Conservation (phyloP, 345 rosid species). For the Pugionium dolabratum region DNA sequence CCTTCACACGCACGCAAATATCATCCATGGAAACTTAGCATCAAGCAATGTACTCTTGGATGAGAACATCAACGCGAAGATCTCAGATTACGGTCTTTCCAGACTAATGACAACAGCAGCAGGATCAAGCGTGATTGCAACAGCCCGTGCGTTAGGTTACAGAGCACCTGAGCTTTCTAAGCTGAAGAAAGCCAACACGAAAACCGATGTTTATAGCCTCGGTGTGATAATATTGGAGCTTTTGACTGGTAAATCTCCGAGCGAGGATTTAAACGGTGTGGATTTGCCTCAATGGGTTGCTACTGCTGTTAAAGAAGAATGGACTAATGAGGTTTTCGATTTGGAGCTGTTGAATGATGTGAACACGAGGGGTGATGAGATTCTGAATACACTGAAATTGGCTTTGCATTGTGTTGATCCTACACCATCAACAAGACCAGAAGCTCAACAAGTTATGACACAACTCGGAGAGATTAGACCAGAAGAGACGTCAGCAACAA, state of each 20-base stretch:
- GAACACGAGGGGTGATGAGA: constrained; percentile 66
- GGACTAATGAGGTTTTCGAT: constrained; percentile 93
- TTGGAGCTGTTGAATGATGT: constrained; percentile 81
- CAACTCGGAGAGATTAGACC: constrained; percentile 74
- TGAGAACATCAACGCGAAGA: constrained; percentile 52
- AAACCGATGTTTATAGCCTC: constrained; percentile 81
- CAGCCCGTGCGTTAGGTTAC: constrained; percentile 83
- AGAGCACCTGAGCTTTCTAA: constrained; percentile 92
- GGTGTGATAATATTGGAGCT: constrained; percentile 87
- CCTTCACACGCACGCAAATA: constrained; percentile 71
- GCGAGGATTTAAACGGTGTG: constrained; percentile 72
- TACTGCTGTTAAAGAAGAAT: constrained; percentile 85
- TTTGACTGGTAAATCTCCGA: constrained; percentile 84
- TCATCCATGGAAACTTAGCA: constrained; percentile 79
- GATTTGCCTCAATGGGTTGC: constrained; percentile 99
- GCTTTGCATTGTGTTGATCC: constrained; percentile 94
- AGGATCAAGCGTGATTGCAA: constrained; percentile 72
- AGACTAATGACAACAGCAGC: constrained; percentile 78
- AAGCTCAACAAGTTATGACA: constrained; percentile 67
- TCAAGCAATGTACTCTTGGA: constrained; percentile 81
- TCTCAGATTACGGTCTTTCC: constrained; percentile 76
- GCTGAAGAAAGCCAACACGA: constrained; percentile 76
- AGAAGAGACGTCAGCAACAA: constrained; percentile 41
- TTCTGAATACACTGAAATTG: constrained; percentile 75
- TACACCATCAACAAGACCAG: constrained; percentile 78